These are phyloP conservation scores for Crepidotus variabilis DNA, from an alignment of 768 basidiomycete species.

Conservation along the genomic window DNA sequence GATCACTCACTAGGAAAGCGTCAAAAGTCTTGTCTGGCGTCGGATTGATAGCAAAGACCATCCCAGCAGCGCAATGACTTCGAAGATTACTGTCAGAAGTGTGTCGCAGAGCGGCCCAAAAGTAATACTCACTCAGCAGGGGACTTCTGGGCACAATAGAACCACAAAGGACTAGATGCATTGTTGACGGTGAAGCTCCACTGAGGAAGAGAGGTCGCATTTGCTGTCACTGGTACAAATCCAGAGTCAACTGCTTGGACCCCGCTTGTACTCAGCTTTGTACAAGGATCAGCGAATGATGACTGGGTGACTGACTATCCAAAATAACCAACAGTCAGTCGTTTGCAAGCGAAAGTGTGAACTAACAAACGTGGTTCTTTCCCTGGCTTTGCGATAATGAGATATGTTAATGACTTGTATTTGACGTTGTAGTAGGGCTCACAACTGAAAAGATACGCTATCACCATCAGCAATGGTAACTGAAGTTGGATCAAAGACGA, in stretches of 20 bases:
- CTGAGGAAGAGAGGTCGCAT: constrained; percentile 30
- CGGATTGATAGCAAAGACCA: constrained; percentile 63
- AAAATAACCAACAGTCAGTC: neutral
- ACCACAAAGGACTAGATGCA: constrained; percentile 51
- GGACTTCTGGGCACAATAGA: constrained; percentile 51
- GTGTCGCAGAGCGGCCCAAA: neutral
- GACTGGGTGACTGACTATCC: constrained; percentile 56
- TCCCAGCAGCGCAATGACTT: constrained; percentile 49
- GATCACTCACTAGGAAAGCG: constrained; percentile 38
- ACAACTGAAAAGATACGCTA: constrained; percentile 52
- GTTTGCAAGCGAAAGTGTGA: neutral
- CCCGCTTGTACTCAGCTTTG: constrained; percentile 21
- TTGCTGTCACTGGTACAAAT: constrained; percentile 36
- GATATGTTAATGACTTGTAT: neutral
- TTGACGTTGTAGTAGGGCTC: neutral
- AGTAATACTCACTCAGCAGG: constrained; percentile 18
- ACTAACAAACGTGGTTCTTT: constrained; percentile 38
- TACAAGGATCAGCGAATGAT: constrained; percentile 53
- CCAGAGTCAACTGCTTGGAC: constrained; percentile 44
- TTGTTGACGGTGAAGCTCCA: constrained; percentile 46
- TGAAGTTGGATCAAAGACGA: constrained; percentile 33
- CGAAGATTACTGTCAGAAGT: neutral
- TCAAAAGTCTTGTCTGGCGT: constrained; percentile 41
- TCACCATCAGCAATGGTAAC: constrained; percentile 44
- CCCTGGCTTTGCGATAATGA: constrained; percentile 22